Evolutionary conservation across 2,329 filamentous ascomycete species (phyloP), one percentile per base, ranked within the genome.

Genomic region (Colletotrichum sp.): DNA sequence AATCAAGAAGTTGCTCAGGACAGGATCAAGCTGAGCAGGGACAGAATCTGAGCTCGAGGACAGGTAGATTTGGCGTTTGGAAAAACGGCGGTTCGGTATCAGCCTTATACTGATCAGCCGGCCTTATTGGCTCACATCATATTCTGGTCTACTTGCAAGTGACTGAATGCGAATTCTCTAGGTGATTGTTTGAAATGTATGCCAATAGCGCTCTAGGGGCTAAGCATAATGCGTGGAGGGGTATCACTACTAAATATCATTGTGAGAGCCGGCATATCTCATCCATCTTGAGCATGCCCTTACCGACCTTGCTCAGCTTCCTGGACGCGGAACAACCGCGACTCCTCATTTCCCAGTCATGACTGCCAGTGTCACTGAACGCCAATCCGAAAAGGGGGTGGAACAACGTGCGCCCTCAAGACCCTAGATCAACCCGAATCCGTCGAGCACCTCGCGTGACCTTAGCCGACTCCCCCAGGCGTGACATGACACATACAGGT

Each of bases 401-500:
- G 9, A 9, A 31, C n/a, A 13, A n/a, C 21, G 34, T 47, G n/a
- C n/a, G 27, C 12, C 13, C 4, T 67, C 72, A 63, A 33, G 47
- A 15, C n/a, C 72, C 38, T 15, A 13, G 34, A 27, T 79, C 74
- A 73, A 79, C 34, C 29, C 78, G 77, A 69, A 88, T 85, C 78
- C 88, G 91, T 76, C 88, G 87, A 34, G 86, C 90, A 11, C 91
- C 89, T 73, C 87, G 85, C 69, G 87, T 87, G 63, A 92, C 89
- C 33, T 87, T 85, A 78, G 87, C 87, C 78, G 87, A 82, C 58
- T 87, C 82, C 5, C 83, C 81, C 59, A 90, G 92, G 66, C 97
- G 93, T 75, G 95, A 98, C 95, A 99, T 98, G 72, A 96, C 93
- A 77, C 94, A 97, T 38, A 91, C 86, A 1, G 97, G 95, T 68